Evolutionary conservation across 441 rosid genomes (phyloP), one percentile per base, ranked within the genome.

Genomic region (Erodium moschatum): DNA sequence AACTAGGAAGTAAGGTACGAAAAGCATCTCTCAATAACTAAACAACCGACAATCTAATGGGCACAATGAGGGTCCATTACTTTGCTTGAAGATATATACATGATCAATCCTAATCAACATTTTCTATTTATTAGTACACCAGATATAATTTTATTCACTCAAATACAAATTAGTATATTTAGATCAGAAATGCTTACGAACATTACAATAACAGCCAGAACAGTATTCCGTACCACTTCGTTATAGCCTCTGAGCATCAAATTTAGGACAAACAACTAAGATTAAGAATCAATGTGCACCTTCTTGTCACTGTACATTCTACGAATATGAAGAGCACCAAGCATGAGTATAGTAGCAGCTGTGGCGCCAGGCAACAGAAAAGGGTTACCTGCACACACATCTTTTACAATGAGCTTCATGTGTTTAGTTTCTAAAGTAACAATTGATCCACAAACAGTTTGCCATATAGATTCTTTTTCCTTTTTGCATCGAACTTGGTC

Each of bases 251-350:
- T 6, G 62, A 18, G 62, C 62, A 56, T 56, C 18, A 9, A 20
- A 65, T 8, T 18, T 38, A 18, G 31, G 5, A 46, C 13, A 42
- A 42, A 13, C 8, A 60, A 19, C n/a, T 20, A 61, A 61, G 65
- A 24, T 27, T 61, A 61, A 11, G 33, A 24, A 61, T 12, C 21
- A 9, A 2, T 24, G 24, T 61, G 65, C 35, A 89, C 98, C 91
- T 94, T 94, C 81, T 84, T 89, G 74, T 91, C 98, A 62, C 82
- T 86, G 63, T 91, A 94, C 24, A 94, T 82, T 9, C 97, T 87
- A 27, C 97, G 94, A 46, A 91, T 97, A 67, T 91, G 98, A 70
- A 94, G 97, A 56, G 85, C 96, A 46, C 97, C 97, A 52, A 94
- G 96, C 98, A 94, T 94, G 70, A 94, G 91, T 4, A 91, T 74